phyloP scores from a whole-genome alignment of 495 filamentous ascomycete species.

The Cetradonia linearis region DNA sequence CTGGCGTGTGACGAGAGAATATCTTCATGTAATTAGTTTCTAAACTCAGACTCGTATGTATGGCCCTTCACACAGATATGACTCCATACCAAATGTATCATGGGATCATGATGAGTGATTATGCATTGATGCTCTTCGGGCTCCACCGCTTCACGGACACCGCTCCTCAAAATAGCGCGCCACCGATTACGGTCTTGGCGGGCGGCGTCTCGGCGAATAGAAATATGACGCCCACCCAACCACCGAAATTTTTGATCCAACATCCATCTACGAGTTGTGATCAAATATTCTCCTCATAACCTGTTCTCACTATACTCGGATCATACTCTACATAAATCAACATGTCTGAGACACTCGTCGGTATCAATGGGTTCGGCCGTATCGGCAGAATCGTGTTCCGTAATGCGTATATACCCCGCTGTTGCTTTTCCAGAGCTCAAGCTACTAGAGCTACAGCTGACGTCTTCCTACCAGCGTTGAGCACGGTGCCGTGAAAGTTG shows the following conservation, averaged over 20 bases:
- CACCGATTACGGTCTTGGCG: constrained; percentile 11
- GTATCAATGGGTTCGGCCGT: constrained; percentile 99
- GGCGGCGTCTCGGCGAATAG: not conserved
- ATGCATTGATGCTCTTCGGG: not conserved
- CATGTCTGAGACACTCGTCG: constrained; percentile 41
- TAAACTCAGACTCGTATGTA: not conserved
- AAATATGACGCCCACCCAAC: constrained; percentile 12
- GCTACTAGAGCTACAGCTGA: constrained; percentile 19
- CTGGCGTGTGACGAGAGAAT: not conserved
- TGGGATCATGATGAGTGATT: not conserved
- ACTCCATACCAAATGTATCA: not conserved
- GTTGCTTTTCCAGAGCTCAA: constrained; percentile 19
- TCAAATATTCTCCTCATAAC: not conserved
- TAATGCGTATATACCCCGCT: constrained; percentile 54
- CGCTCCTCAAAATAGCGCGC: not conserved
- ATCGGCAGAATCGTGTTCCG: constrained; percentile 95
- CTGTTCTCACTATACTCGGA: not conserved
- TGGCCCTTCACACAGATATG: not conserved
- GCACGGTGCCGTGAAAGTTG: constrained; percentile 74
- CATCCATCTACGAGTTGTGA: too few species aligned
- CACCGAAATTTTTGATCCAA: not conserved
- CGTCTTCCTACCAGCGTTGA: constrained; percentile 53
- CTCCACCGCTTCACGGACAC: constrained; percentile 4
- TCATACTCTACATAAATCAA: not conserved
- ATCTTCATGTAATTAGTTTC: constrained; percentile 1